These are phyloP conservation scores for Salix udensis DNA, from an alignment of 345 rosid genomes.

Conservation along the genomic window DNA sequence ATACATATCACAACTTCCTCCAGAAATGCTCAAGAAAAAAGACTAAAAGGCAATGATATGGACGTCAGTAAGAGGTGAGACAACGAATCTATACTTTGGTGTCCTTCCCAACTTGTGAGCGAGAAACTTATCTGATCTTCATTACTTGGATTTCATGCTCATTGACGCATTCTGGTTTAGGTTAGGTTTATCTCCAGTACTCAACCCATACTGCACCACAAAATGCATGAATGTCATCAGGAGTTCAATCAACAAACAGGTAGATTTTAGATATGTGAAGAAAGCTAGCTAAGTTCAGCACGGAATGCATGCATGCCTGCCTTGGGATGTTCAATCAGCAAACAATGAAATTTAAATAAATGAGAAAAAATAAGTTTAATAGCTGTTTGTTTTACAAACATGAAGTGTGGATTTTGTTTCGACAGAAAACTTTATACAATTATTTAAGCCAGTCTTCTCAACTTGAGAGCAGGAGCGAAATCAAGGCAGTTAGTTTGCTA, in stretches of 20 bases:
- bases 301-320: too few species aligned
- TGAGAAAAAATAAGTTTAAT: too few species aligned
- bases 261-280: neutral
- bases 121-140: slow-evolving; percentile 5
- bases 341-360: too few species aligned
- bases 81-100: neutral
- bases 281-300: neutral
- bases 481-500: too few species aligned
- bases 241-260: neutral
- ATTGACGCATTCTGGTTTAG: slow-evolving; percentile 34
- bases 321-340: too few species aligned
- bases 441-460: too few species aligned
- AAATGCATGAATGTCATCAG: slow-evolving; percentile 2
- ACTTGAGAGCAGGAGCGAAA: too few species aligned
- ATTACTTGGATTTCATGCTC: slow-evolving; percentile 39
- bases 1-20: slow-evolving; percentile 15
- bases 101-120: neutral
- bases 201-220: slow-evolving; percentile 53
- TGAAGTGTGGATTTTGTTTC: too few species aligned
- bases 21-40: neutral
- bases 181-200: slow-evolving; percentile 30
- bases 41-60: neutral
- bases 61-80: neutral
- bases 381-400: too few species aligned
- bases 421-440: too few species aligned